Conservation (phyloP, 208 protist species). For the Trypanosoma conorhini region DNA sequence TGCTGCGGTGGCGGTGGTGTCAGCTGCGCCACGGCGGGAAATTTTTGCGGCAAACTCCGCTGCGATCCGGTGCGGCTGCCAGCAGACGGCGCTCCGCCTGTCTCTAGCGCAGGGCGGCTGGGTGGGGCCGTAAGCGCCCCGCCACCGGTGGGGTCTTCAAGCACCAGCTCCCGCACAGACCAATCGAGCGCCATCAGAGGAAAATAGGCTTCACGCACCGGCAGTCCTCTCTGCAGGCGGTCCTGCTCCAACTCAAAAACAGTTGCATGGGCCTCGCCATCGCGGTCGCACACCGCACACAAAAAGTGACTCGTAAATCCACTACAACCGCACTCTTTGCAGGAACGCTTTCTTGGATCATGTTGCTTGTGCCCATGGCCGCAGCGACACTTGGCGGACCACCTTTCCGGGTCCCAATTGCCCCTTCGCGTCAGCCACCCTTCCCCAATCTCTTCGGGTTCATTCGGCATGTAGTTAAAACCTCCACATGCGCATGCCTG, state of each 20-base stretch:
- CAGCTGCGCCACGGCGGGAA: background rate
- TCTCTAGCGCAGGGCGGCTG: background rate
- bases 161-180: conserved; percentile 63
- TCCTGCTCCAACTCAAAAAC: conserved; percentile 76
- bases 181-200: conserved; percentile 66
- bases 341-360: conserved; percentile 30
- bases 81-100: background rate
- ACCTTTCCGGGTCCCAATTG: conserved; percentile 60
- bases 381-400: conserved; percentile 85
- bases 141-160: conserved; percentile 55
- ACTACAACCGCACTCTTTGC: conserved; percentile 52
- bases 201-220: conserved; percentile 68
- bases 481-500: conserved; percentile 48
- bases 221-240: conserved; percentile 35
- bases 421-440: conserved; percentile 70
- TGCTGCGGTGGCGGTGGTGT: background rate
- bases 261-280: conserved; percentile 81
- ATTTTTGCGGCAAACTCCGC: conserved; percentile 5
- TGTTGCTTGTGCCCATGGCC: conserved; percentile 65
- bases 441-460: conserved; percentile 87
- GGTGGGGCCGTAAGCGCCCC: conserved; percentile 41
- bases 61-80: background rate
- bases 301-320: conserved; percentile 61
- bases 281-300: conserved; percentile 85
- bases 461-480: conserved; percentile 83